Percentiles rank a stretch among this genome's conserved stretches.
These are phyloP conservation scores for Paraconiothyrium sp. DNA, from an alignment of 2,329 filamentous ascomycete genomes.

Conservation along the genomic window DNA sequence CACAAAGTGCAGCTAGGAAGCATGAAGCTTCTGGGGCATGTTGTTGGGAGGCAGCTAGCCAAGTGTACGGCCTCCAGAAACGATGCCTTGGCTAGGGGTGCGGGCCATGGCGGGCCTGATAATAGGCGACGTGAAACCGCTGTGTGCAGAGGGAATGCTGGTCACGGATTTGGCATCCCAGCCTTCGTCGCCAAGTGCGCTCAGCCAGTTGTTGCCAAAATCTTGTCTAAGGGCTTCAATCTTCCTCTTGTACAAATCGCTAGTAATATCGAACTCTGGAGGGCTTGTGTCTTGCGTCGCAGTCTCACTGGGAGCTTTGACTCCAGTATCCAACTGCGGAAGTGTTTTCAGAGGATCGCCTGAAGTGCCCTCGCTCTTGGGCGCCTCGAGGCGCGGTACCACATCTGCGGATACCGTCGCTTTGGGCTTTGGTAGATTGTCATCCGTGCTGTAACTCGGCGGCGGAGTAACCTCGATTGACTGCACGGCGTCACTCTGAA, in stretches of 20 bases:
- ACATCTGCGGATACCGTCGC: constrained; percentile 24
- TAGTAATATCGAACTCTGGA: constrained; percentile 71
- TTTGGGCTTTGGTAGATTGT: constrained; percentile 22
- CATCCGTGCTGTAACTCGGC: constrained; percentile 22
- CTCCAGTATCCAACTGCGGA: constrained; percentile 43
- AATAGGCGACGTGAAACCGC: constrained; percentile 41
- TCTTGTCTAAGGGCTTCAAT: constrained; percentile 86
- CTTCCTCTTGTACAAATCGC: constrained; percentile 85
- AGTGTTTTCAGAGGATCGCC: constrained; percentile 46
- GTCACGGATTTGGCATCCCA: constrained; percentile 55
- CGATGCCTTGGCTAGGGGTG: constrained; percentile 51
- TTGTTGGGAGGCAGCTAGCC: constrained; percentile 34
- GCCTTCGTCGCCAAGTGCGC: constrained; percentile 80
- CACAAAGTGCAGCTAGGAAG: constrained; percentile 8
- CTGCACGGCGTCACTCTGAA: constrained; percentile 52
- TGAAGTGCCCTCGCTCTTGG: constrained; percentile 24
- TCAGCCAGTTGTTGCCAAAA: constrained; percentile 87
- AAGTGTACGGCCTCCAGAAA: constrained; percentile 50
- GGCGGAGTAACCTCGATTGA: constrained; percentile 17
- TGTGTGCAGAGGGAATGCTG: constrained; percentile 43
- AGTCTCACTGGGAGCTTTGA: constrained; percentile 28
- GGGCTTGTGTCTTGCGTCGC: constrained; percentile 23
- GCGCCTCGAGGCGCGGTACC: constrained; percentile 41
- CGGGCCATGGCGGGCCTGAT: constrained; percentile 44
- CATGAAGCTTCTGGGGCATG: not conserved